A percentile compares a stretch with the other conserved stretches of the same genome.
Evolutionary conservation across 176 grass and related monocot genomes (phyloP).

Genomic region (Bolboschoenus planiculmis): DNA sequence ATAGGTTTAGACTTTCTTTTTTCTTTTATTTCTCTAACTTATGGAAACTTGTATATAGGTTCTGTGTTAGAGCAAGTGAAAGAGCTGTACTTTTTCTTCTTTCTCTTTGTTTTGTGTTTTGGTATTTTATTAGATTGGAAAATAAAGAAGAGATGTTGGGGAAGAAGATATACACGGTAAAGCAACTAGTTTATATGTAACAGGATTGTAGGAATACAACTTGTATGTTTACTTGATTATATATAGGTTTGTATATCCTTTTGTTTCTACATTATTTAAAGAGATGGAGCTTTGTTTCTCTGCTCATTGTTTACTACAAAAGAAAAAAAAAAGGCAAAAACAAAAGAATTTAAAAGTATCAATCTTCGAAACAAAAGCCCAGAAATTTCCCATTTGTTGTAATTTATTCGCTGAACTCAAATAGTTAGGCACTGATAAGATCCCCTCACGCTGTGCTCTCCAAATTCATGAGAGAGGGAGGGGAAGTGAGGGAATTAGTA

Average conservation of each 20-base stretch:
- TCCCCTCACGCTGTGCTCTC: too few relatives aligned
- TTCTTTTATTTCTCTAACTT: not conserved
- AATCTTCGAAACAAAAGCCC: too few relatives aligned
- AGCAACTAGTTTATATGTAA: not conserved
- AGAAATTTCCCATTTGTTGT: too few relatives aligned
- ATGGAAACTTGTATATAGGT: slow-evolving; percentile 1
- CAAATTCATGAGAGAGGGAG: too few relatives aligned
- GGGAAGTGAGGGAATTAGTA: too few relatives aligned
- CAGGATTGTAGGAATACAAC: slow-evolving; percentile 2
- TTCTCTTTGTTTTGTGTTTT: not conserved
- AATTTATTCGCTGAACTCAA: too few relatives aligned
- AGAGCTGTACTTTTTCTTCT: not conserved
- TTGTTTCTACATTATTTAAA: not conserved
- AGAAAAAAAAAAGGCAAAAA: too few relatives aligned
- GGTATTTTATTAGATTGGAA: not conserved
- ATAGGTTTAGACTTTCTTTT: slow-evolving; percentile 44
- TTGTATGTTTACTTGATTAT: slow-evolving; percentile 2
- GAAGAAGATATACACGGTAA: not conserved
- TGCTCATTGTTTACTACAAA: too few relatives aligned
- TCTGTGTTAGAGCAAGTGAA: not conserved
- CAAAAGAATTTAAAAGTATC: too few relatives aligned
- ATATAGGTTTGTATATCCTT: not conserved
- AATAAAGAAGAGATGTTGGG: not conserved
- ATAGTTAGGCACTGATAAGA: too few relatives aligned
- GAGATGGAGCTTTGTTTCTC: not conserved